A percentile compares a stretch with the other conserved stretches of the same genome.
Evolutionary conservation across 768 basidiomycete species (phyloP).

Genomic region (Lanmaoa pseudosensibilis): DNA sequence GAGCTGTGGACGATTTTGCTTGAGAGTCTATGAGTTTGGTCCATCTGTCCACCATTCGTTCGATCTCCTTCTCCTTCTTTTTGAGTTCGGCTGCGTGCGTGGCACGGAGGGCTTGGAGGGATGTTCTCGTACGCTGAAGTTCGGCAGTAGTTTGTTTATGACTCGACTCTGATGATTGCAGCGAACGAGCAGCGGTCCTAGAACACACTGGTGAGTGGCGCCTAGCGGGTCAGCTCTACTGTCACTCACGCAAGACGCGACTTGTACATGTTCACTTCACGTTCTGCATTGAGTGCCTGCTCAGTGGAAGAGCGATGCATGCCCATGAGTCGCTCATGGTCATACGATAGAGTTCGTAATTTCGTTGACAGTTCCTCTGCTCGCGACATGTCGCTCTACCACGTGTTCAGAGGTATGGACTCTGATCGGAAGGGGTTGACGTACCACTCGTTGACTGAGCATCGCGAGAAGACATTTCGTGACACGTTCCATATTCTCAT

Average conservation of each 20-base stretch:
- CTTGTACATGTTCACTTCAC: conserved; percentile 74
- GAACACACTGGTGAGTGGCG: conserved; percentile 6
- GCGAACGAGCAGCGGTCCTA: conserved; percentile 52
- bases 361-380: conserved; percentile 76
- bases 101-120: conserved; percentile 66
- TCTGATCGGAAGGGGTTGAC: conserved; percentile 29
- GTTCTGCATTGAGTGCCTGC: conserved; percentile 67
- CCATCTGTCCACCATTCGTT: conserved; percentile 75
- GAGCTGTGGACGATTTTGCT: conserved; percentile 48
- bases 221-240: background rate
- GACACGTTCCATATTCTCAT: conserved; percentile 52
- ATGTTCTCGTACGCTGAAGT: conserved; percentile 68
- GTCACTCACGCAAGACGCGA: conserved; percentile 65
- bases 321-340: conserved; percentile 70
- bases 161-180: conserved; percentile 59
- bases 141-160: conserved; percentile 73
- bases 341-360: conserved; percentile 74
- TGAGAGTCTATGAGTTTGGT: conserved; percentile 68
- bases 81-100: conserved; percentile 71
- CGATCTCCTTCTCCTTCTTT: conserved; percentile 79
- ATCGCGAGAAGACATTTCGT: conserved; percentile 77
- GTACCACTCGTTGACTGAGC: conserved; percentile 74
- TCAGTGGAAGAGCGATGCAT: conserved; percentile 64
- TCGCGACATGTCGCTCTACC: conserved; percentile 71
- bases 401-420: conserved; percentile 16